Base-by-base conservation (phyloP, 495 filamentous ascomycete species). In the Jackrogersella minutella region DNA sequence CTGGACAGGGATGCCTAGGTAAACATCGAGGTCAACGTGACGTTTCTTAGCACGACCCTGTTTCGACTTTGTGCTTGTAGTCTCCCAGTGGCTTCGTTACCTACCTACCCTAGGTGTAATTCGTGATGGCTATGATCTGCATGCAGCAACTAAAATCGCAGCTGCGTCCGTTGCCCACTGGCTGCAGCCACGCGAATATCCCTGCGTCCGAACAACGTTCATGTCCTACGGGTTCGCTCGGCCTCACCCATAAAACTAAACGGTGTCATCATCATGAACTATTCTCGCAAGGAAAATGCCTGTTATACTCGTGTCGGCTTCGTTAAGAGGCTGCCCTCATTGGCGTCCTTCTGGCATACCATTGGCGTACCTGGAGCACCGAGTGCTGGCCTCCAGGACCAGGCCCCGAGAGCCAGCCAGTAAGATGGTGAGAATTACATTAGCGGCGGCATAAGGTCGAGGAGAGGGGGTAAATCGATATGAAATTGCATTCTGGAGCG, bases 161-260 rank as follows among this genome's bases (percentile, higher is more conserved):
- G 37, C 28, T 13, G 28, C 43, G 14, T 30, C 47, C 14, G 33
- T 59, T 49, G 34, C 26, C 19, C 13, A 37, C 33, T 50, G 59
- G 49, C 53, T 68, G 59, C 58, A 58, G 65, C 65, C 54, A 68
- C 34, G 58, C 59, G 65, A 60, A 40, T 37, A 39, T 47, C 49
- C 17, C 31, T 51, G 55, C 36, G 36, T 54, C 24, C 34, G 19
- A 62, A 16, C 26, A 63, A 51, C 41, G 55, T 57, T 47, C 22
- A 39, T 59, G 50, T 64, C 36, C 34, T 41, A 61, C 49, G 19
- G 50, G 19, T 66, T 60, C 50, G 17, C 47, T 34, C 34, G 46
- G 44, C 10, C 33, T 50, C 19, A 17, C 4, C 13, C 13, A n/a
- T 14, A 36, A 17, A 46, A 46, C 41, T 5, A 46, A 46, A 16